These are phyloP conservation scores for Crithidia bombi DNA, from an alignment of 208 protist genomes.

Conservation along the genomic window DNA sequence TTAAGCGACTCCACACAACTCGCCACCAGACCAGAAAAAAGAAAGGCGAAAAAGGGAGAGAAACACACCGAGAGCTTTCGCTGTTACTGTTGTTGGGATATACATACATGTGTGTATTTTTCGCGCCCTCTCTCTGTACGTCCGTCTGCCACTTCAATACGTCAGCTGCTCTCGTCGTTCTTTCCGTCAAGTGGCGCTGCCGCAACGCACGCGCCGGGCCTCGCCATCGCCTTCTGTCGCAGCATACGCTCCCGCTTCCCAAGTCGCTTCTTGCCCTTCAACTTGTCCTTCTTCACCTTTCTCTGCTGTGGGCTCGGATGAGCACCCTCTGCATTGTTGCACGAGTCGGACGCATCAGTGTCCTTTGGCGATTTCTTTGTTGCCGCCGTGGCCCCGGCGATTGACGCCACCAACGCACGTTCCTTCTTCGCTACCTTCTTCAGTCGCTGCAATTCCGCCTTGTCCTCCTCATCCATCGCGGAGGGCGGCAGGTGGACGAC, in stretches of 20 bases:
- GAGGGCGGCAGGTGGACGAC: conserved; percentile 24
- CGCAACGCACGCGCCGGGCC: neutral
- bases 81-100: too few species aligned
- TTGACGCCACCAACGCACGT: conserved; percentile 18
- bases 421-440: conserved; percentile 60
- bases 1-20: neutral
- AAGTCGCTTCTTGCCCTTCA: conserved; percentile 30
- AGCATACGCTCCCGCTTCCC: conserved; percentile 34
- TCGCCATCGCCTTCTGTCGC: conserved; percentile 21
- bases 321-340: neutral
- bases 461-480: conserved; percentile 49
- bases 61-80: neutral
- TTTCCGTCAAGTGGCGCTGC: neutral
- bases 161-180: neutral
- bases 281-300: conserved; percentile 5
- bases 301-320: neutral
- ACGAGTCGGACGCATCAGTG: neutral
- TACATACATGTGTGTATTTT: too few species aligned
- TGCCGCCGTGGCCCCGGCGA: neutral
- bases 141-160: too few species aligned
- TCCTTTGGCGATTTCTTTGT: neutral
- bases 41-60: too few species aligned
- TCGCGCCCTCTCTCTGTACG: too few species aligned
- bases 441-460: conserved; percentile 38
- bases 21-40: too few species aligned